A percentile compares a stretch with the other conserved stretches of the same genome.
phyloP scores from a whole-genome alignment of 331 rosid species.

The Telfairia occidentalis region DNA sequence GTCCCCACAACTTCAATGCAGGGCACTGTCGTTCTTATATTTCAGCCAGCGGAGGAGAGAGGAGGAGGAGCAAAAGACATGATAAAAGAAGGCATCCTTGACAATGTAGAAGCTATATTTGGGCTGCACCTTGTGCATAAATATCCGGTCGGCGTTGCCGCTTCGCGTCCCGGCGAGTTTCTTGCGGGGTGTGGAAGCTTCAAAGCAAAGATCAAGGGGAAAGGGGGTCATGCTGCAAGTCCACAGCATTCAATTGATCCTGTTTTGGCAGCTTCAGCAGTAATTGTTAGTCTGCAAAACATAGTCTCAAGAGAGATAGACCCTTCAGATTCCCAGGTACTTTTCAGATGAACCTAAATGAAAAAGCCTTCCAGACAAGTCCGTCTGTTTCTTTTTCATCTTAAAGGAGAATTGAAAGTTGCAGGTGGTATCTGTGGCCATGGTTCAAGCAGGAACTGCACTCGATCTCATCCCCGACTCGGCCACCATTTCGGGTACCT shows the following conservation, averaged over 20 bases:
- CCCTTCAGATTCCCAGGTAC: slow-evolving; percentile 58
- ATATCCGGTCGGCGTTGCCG: slow-evolving; percentile 34
- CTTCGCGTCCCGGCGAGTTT: slow-evolving; percentile 46
- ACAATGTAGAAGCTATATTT: slow-evolving; percentile 45
- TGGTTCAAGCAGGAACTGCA: slow-evolving; percentile 40
- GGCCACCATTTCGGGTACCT: slow-evolving; percentile 54
- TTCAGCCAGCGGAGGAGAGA: slow-evolving; percentile 57
- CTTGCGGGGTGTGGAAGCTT: slow-evolving; percentile 74
- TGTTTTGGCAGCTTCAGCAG: slow-evolving; percentile 46
- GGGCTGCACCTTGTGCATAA: slow-evolving; percentile 32
- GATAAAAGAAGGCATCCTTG: slow-evolving; percentile 45
- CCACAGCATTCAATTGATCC: slow-evolving; percentile 55
- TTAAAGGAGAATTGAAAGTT: slow-evolving; percentile 5
- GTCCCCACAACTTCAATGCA: slow-evolving; percentile 19
- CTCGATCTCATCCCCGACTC: slow-evolving; percentile 54
- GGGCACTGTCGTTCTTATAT: slow-evolving; percentile 50
- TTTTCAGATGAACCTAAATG: not conserved
- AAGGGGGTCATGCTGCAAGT: slow-evolving; percentile 49
- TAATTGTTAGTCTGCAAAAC: slow-evolving; percentile 45
- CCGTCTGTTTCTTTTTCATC: not conserved
- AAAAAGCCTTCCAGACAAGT: not conserved
- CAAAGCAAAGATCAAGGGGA: slow-evolving; percentile 53
- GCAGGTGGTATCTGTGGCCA: slow-evolving; percentile 60
- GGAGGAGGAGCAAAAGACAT: slow-evolving; percentile 55
- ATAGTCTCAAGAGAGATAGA: slow-evolving; percentile 53